phyloP scores from a whole-genome alignment of 2,329 filamentous ascomycete genomes.

The Sporothrix curviconia region DNA sequence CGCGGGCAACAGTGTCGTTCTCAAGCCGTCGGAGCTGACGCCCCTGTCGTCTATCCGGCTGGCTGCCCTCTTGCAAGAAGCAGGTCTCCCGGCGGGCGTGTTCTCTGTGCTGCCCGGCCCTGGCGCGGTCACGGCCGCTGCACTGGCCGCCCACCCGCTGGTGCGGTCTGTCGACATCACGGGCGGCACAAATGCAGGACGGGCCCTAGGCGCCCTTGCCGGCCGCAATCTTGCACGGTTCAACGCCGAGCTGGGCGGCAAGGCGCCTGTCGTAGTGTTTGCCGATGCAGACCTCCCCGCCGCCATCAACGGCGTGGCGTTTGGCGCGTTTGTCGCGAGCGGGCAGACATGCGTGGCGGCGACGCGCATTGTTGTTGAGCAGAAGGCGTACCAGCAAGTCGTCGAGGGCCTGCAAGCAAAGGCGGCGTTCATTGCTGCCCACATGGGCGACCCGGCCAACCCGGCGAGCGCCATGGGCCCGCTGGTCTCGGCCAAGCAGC shows the following conservation, averaged over 20 bases:
- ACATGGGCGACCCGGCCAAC: slow-evolving; percentile 53
- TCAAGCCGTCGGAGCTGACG: slow-evolving; percentile 58
- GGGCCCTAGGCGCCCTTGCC: slow-evolving; percentile 60
- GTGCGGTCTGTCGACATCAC: slow-evolving; percentile 67
- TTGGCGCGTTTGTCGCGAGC: slow-evolving; percentile 49
- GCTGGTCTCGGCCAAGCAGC: slow-evolving; percentile 55
- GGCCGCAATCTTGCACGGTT: slow-evolving; percentile 62
- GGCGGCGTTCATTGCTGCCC: slow-evolving; percentile 45
- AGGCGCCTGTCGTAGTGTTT: slow-evolving; percentile 64
- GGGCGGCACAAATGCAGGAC: slow-evolving; percentile 64
- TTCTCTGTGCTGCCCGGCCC: slow-evolving; percentile 56
- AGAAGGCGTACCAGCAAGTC: slow-evolving; percentile 58
- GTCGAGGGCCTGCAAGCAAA: slow-evolving; percentile 59
- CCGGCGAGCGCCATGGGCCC: slow-evolving; percentile 57
- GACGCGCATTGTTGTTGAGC: slow-evolving; percentile 68
- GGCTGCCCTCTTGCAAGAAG: slow-evolving; percentile 54
- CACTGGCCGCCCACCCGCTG: slow-evolving; percentile 45
- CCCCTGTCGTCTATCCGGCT: slow-evolving; percentile 56
- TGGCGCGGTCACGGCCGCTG: slow-evolving; percentile 45
- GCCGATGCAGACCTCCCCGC: slow-evolving; percentile 57
- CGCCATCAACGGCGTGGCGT: slow-evolving; percentile 63
- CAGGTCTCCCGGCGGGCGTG: slow-evolving; percentile 65
- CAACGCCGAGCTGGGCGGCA: slow-evolving; percentile 66
- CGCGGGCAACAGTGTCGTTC: slow-evolving; percentile 51
- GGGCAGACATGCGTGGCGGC: slow-evolving; percentile 60